Conservation (phyloP, 2,329 filamentous ascomycete species). For the Blastomyces percursus region DNA sequence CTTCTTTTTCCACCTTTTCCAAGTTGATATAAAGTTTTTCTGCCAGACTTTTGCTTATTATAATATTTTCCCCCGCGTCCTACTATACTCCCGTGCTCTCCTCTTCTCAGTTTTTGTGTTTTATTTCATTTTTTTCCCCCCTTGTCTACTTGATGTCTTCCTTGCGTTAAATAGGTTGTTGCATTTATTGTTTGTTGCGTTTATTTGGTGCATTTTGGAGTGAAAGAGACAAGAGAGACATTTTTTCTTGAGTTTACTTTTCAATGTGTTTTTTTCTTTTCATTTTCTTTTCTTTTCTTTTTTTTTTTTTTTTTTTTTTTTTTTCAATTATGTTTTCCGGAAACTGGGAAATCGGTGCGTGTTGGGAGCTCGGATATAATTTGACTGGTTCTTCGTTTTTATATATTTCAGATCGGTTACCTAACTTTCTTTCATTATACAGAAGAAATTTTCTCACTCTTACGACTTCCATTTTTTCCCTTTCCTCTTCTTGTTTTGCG, state of each 20-base stretch:
- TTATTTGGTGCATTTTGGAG: neutral
- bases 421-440: neutral
- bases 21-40: neutral
- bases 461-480: neutral
- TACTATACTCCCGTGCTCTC: neutral
- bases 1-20: neutral
- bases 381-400: neutral
- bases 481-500: too few species aligned
- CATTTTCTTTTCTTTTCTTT: neutral
- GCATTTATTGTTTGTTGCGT: neutral
- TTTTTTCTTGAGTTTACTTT: neutral
- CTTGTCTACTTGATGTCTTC: neutral
- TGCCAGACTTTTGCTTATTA: neutral
- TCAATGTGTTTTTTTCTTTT: neutral
- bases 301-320: neutral
- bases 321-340: neutral
- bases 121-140: neutral
- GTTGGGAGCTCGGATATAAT: constrained; percentile 3
- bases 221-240: constrained; percentile 4
- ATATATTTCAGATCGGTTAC: neutral
- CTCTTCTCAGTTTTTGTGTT: neutral
- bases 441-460: neutral
- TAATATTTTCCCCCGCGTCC: neutral
- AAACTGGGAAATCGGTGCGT: neutral
- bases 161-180: neutral